Conservation (phyloP, 495 filamentous ascomycete species). For the Extremus antarcticus region DNA sequence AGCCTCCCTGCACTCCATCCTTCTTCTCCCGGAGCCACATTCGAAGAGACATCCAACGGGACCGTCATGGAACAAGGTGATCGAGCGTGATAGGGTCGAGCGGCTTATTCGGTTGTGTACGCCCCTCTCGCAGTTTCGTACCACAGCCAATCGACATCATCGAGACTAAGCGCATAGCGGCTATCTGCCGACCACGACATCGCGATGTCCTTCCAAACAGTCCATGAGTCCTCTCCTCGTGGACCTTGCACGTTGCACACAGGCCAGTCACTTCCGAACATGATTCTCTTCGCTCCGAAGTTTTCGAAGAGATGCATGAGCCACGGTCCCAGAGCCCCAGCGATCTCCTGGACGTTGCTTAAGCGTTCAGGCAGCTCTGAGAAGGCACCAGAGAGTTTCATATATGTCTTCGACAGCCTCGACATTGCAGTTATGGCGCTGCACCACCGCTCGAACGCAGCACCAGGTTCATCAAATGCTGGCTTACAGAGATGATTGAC, state of each 20-base stretch:
- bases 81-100: no score
- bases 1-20: no score
- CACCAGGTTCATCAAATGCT: constrained; percentile 38
- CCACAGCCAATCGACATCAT: constrained; percentile 56
- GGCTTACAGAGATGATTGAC: constrained; percentile 88
- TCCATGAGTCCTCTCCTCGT: constrained; percentile 40
- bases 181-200: constrained; percentile 46
- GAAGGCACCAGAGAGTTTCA: constrained; percentile 83
- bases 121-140: constrained; percentile 45
- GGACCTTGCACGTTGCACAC: constrained; percentile 64
- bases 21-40: no score
- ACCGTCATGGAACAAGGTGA: no score
- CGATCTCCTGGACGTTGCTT: constrained; percentile 32
- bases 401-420: constrained; percentile 48
- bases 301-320: constrained; percentile 52
- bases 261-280: constrained; percentile 89
- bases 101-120: no score
- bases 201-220: constrained; percentile 45
- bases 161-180: constrained; percentile 42
- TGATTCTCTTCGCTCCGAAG: constrained; percentile 60
- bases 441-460: constrained; percentile 36
- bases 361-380: constrained; percentile 49
- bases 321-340: constrained; percentile 47
- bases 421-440: constrained; percentile 23
- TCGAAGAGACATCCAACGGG: no score